These are phyloP conservation scores for Selaginella moellendorffii DNA, from an alignment of 75 land plant genomes.

Conservation along the genomic window DNA sequence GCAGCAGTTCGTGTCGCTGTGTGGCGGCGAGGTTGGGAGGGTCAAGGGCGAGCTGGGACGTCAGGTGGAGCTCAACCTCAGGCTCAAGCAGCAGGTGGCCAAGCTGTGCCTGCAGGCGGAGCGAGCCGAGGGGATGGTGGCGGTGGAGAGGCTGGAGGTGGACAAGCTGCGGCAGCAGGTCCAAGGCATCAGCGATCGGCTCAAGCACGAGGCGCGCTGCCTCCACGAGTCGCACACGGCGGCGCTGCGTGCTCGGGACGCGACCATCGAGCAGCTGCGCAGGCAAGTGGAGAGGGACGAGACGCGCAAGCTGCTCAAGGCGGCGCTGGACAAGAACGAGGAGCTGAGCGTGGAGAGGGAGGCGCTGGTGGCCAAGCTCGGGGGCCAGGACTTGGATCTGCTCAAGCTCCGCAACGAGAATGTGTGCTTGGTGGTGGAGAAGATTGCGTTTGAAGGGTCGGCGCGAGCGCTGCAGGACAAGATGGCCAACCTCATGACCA, in stretches of 20 bases:
- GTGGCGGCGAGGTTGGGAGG: not conserved
- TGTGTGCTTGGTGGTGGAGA: not conserved
- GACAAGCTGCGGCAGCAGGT: not conserved
- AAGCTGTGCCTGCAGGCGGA: not conserved
- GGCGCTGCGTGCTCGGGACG: not conserved
- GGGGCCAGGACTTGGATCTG: not conserved
- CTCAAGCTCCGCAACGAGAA: not conserved
- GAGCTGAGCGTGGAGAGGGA: not conserved
- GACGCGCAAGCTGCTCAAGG: not conserved
- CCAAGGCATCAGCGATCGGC: not conserved
- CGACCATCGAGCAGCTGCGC: not conserved
- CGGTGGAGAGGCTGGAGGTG: not conserved
- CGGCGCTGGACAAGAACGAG: not conserved
- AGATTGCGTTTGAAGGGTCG: not conserved
- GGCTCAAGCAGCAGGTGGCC: conserved; percentile 1
- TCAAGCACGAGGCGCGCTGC: not conserved
- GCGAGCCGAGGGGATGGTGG: not conserved
- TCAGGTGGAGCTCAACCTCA: not conserved
- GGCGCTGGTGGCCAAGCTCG: not conserved
- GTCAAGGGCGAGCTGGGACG: not conserved
- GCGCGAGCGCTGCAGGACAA: not conserved
- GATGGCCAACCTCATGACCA: not conserved
- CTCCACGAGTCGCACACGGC: not conserved
- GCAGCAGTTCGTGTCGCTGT: no score
- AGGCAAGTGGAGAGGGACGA: not conserved